Evolutionary conservation across 768 basidiomycete genomes (phyloP).

Genomic region (Lactarius quietus): DNA sequence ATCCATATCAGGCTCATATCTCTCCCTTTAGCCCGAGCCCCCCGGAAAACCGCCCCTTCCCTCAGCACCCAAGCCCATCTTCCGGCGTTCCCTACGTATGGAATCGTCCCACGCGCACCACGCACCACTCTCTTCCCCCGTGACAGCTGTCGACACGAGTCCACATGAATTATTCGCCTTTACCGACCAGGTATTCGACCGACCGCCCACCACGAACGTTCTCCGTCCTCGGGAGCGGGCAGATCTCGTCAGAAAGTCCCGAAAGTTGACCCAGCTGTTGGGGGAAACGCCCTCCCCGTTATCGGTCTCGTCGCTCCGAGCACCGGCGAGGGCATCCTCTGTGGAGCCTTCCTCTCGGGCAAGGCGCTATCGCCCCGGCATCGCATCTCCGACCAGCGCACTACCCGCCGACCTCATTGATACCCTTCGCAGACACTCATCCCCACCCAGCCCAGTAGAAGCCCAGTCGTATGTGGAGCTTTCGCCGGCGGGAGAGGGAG

Average conservation of each 20-base stretch:
- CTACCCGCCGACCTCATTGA: slow-evolving; percentile 7
- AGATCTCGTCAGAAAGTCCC: slow-evolving; percentile 66
- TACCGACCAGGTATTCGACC: slow-evolving; percentile 25
- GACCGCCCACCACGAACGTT: slow-evolving; percentile 66
- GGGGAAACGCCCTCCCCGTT: slow-evolving; percentile 51
- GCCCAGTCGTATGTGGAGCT: slow-evolving; percentile 28
- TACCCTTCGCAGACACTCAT: slow-evolving; percentile 49
- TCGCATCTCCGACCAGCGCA: not conserved
- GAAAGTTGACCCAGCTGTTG: slow-evolving; percentile 79
- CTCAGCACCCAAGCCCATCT: slow-evolving; percentile 45
- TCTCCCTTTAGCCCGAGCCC: not conserved
- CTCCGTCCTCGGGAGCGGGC: slow-evolving; percentile 63
- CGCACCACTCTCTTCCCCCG: slow-evolving; percentile 4
- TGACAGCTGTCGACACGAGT: slow-evolving; percentile 13
- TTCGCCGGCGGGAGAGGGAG: slow-evolving; percentile 10
- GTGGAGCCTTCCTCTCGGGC: slow-evolving; percentile 4
- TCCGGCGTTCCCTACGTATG: slow-evolving; percentile 35
- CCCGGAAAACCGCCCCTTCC: slow-evolving; percentile 43
- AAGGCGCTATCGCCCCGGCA: not conserved
- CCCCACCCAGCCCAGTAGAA: slow-evolving; percentile 49
- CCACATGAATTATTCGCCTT: slow-evolving; percentile 20
- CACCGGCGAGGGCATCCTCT: not conserved
- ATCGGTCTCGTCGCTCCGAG: slow-evolving; percentile 14
- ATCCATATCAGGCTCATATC: slow-evolving; percentile 10
- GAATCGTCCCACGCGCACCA: slow-evolving; percentile 15